Percentiles rank a stretch among this genome's conserved stretches.
These are phyloP conservation scores for Ogataea dorogensis DNA, from an alignment of 805 yeast genomes.

Conservation along the genomic window DNA sequence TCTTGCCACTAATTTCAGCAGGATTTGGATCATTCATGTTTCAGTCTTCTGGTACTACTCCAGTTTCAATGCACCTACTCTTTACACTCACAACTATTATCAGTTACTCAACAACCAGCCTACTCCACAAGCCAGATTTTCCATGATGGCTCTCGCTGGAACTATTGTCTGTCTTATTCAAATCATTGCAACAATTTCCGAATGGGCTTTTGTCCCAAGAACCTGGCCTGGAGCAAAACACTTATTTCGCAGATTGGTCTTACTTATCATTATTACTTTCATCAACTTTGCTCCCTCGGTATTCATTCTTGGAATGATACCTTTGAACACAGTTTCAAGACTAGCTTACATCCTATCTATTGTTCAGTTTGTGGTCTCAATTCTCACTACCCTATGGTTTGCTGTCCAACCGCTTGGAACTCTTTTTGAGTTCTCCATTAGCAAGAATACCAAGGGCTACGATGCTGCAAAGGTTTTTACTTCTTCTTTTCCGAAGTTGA, in stretches of 20 bases:
- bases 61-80: conserved; percentile 48
- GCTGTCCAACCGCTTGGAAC: conserved; percentile 38
- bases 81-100: conserved; percentile 44
- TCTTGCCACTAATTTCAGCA: conserved; percentile 45
- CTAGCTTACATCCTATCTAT: conserved; percentile 39
- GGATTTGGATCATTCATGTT: conserved; percentile 54
- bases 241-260: conserved; percentile 34
- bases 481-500: conserved; percentile 41
- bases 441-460: conserved; percentile 25
- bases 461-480: conserved; percentile 42
- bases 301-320: conserved; percentile 38
- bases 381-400: conserved; percentile 42
- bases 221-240: conserved; percentile 48
- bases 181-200: conserved; percentile 41
- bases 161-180: conserved; percentile 42
- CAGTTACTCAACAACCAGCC: conserved; percentile 45
- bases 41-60: conserved; percentile 53
- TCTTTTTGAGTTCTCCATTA: conserved; percentile 29
- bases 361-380: conserved; percentile 42
- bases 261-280: conserved; percentile 33
- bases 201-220: conserved; percentile 45
- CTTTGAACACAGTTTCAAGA: conserved; percentile 36
- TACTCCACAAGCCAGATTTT: conserved; percentile 41
- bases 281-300: conserved; percentile 42
- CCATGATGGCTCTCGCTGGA: conserved; percentile 48